Base-by-base conservation (phyloP, 2,329 filamentous ascomycete species). In the Orbilia javanica region DNA sequence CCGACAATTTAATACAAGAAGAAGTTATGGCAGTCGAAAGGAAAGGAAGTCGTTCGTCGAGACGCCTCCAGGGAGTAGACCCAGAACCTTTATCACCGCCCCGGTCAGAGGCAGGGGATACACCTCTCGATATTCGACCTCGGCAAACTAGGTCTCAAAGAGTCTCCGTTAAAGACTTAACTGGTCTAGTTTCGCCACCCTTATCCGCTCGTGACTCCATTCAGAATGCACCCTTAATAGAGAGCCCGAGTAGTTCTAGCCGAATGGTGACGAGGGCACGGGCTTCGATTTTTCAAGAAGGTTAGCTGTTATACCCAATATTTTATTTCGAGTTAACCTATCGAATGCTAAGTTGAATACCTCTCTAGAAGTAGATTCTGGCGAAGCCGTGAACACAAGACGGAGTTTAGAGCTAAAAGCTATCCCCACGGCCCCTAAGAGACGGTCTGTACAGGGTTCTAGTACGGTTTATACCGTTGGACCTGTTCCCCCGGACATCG, bases 11-110 rank as follows among this genome's bases (percentile, higher is more conserved):
- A n/a, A n/a, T n/a, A n/a, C n/a, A n/a, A n/a, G n/a, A 36, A 25
- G 20, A 25, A 48, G 5, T 8, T 11, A 76, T 76, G 72, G 13
- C 36, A 7, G 0, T n/a, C 6, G 72, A 64, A n/a, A 25, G 34
- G 27, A 55, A 52, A 29, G 34, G 52, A 15, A 64, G 55, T 15
- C 72, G 72, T 46, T 76, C 72, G 4, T 76, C 64, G 0, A 57
- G 72, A 11, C 46, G 72, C 15, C 46, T 76, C 1, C 44, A 62
- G 27, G 55, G 46, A 15, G 53, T 18, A 20, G n/a, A 22, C 5
- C 72, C 64, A 1, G 44, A 46, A n/a, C 53, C 64, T 1, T 46
- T 22, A 15, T 69, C 72, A 1, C 64, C 72, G n/a, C 72, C 64
- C 2, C 52, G 22, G 6, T 69, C 72, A 7, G 64, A 69, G 22